These are phyloP conservation scores for Arabis alpina DNA, from an alignment of 345 rosid species.

Conservation along the genomic window DNA sequence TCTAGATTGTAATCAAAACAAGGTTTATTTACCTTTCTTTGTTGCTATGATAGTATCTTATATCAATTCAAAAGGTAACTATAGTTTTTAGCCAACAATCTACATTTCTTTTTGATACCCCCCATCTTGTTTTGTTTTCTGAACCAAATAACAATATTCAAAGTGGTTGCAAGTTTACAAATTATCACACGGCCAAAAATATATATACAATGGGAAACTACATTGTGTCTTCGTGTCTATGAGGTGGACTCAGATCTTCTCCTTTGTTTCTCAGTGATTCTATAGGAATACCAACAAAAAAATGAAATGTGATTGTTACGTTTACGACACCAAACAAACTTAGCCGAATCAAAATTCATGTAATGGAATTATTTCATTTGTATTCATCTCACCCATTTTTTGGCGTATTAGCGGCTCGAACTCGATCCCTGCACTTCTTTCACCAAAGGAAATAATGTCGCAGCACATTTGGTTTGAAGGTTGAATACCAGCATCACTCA, in stretches of 20 bases:
- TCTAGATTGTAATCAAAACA: neutral
- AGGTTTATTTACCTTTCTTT: too few relatives aligned
- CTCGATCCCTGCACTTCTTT: conserved; percentile 68
- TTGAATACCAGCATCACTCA: conserved; percentile 69
- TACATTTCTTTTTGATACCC: neutral
- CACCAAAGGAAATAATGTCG: conserved; percentile 66
- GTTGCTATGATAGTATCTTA: too few relatives aligned
- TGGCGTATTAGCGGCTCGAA: conserved; percentile 57
- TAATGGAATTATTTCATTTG: neutral
- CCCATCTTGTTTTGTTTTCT: neutral
- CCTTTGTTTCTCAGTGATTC: conserved; percentile 36
- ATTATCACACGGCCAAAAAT: neutral
- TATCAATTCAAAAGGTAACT: neutral
- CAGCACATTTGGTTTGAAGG: conserved; percentile 73
- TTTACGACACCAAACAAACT: conserved; percentile 9
- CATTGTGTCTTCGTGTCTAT: conserved; percentile 8
- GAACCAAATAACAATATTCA: neutral
- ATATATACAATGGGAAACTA: conserved; percentile 23
- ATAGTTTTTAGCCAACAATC: neutral
- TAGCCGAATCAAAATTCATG: neutral
- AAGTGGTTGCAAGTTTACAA: conserved; percentile 18
- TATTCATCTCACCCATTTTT: conserved; percentile 59
- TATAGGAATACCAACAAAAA: conserved; percentile 4
- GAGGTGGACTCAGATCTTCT: conserved; percentile 21
- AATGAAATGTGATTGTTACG: conserved; percentile 3